Conservation (phyloP, 2,329 filamentous ascomycete genomes). For the Hortaea sp. region DNA sequence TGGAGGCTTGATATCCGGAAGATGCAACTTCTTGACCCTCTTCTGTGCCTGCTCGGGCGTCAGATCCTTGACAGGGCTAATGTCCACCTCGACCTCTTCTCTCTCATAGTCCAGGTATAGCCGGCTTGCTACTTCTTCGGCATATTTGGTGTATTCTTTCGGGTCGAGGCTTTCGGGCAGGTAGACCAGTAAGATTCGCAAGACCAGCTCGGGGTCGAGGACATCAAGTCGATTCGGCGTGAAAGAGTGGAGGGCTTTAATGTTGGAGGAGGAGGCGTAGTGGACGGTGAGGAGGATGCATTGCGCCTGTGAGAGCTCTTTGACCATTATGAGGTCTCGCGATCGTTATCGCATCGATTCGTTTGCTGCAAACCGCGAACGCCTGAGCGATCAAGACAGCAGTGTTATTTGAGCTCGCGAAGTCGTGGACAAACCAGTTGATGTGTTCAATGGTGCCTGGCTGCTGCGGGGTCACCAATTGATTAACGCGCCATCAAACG, state of each 20-base stretch:
- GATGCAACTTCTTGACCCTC: constrained; percentile 52
- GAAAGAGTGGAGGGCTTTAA: constrained; percentile 52
- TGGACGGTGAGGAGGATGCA: constrained; percentile 64
- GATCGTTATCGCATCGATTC: no score
- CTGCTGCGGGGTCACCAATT: no score
- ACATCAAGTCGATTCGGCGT: constrained; percentile 46
- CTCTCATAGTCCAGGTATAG: constrained; percentile 33
- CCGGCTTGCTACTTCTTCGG: constrained; percentile 47
- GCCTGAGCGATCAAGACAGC: no score
- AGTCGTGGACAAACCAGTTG: no score
- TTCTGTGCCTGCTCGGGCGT: constrained; percentile 55
- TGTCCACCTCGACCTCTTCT: constrained; percentile 41
- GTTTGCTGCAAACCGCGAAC: no score
- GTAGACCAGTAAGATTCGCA: constrained; percentile 66
- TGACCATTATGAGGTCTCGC: constrained; percentile 5
- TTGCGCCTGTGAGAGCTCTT: constrained; percentile 52
- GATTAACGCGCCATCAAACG: no score
- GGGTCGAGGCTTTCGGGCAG: constrained; percentile 63
- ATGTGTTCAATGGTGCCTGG: no score
- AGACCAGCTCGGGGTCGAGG: constrained; percentile 53
- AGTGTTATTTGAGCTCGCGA: no score
- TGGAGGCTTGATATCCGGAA: constrained; percentile 48
- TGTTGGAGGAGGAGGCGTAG: constrained; percentile 55
- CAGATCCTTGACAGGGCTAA: constrained; percentile 46
- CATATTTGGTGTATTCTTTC: constrained; percentile 49